Evolutionary conservation across 163 green algal species (phyloP).

Genomic region (Smithsoniella earleae): DNA sequence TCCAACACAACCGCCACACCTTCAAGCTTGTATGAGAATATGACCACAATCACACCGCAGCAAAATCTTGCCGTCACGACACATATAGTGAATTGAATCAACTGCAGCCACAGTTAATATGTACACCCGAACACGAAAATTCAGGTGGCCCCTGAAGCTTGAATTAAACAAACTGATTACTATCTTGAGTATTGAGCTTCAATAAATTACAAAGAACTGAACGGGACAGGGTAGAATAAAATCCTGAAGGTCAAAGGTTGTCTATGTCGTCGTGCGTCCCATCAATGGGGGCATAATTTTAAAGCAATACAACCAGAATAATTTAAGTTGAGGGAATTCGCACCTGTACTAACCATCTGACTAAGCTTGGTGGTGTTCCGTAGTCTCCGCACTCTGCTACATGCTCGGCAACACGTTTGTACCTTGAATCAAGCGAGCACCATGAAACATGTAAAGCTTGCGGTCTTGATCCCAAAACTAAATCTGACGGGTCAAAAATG

Average conservation of each 20-base stretch:
- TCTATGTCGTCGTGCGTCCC: too few species aligned
- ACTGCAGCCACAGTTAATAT: background rate
- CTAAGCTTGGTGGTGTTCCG: background rate
- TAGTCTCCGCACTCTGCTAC: constrained; percentile 13
- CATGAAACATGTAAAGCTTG: background rate
- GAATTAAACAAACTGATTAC: too few species aligned
- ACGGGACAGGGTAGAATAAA: too few species aligned
- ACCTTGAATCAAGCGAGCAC: background rate
- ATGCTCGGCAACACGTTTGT: background rate
- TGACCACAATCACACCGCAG: background rate
- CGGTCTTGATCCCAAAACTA: background rate
- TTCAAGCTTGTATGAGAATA: background rate
- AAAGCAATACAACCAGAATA: background rate
- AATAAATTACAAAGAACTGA: too few species aligned
- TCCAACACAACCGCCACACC: background rate
- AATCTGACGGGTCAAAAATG: too few species aligned
- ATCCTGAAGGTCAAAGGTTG: too few species aligned
- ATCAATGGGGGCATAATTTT: too few species aligned
- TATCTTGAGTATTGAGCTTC: too few species aligned
- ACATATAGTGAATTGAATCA: background rate
- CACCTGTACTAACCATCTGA: constrained; percentile 2
- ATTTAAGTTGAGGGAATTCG: background rate
- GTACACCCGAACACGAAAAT: too few species aligned
- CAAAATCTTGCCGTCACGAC: background rate
- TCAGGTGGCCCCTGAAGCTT: too few species aligned